Evolutionary conservation across 371 early-diverging fungal genomes (phyloP).

Genomic region (Choanephora cucurbitarum): DNA sequence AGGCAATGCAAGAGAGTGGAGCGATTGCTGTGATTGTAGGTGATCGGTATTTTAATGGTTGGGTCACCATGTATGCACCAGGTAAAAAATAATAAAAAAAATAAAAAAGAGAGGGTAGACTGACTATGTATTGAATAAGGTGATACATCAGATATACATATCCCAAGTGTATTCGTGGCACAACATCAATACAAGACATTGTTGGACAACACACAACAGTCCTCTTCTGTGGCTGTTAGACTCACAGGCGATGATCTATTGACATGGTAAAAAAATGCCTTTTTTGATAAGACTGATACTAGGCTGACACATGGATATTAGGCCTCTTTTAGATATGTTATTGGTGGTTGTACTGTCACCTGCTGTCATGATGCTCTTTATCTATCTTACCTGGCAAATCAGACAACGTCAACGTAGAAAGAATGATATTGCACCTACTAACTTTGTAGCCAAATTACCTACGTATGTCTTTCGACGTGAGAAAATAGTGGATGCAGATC

Average conservation of each 20-base stretch:
- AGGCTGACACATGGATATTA: no score
- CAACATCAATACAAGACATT: slow-evolving; percentile 68
- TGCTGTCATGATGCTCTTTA: slow-evolving; percentile 71
- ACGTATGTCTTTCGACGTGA: slow-evolving; percentile 60
- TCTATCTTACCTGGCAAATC: slow-evolving; percentile 74
- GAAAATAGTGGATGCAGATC: slow-evolving; percentile 52
- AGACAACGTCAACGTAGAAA: slow-evolving; percentile 72
- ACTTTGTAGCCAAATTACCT: slow-evolving; percentile 73
- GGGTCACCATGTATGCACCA: slow-evolving; percentile 92
- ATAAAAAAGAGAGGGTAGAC: no score
- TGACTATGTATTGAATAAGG: slow-evolving; percentile 33
- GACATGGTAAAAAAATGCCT: no score
- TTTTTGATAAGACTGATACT: no score
- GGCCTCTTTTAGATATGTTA: slow-evolving; percentile 73
- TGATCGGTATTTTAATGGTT: slow-evolving; percentile 69
- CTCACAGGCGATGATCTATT: slow-evolving; percentile 45
- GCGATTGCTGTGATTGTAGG: slow-evolving; percentile 91
- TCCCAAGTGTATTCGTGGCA: slow-evolving; percentile 81
- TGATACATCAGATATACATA: slow-evolving; percentile 73
- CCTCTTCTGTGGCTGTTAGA: slow-evolving; percentile 42
- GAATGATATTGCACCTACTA: slow-evolving; percentile 73
- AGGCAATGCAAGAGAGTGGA: slow-evolving; percentile 85
- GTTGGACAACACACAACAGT: slow-evolving; percentile 35
- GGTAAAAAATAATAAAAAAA: no score
- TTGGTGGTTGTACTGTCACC: slow-evolving; percentile 75